A percentile compares a stretch with the other conserved stretches of the same genome.
Evolutionary conservation across 805 yeast species (phyloP).

Genomic region (Wickerhamiella kazuoi): DNA sequence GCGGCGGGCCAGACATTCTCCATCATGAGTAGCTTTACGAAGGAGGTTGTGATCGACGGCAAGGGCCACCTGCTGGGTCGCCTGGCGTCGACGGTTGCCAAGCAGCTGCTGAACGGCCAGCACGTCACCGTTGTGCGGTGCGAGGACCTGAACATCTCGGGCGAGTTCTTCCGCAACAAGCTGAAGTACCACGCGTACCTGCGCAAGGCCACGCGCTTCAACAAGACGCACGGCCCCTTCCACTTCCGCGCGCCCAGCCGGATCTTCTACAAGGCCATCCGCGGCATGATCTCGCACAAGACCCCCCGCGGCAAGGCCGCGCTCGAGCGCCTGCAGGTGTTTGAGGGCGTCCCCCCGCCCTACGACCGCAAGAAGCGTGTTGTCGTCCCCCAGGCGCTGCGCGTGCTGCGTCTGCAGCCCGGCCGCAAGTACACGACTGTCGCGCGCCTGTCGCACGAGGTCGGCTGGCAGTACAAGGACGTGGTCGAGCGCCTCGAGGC

Average conservation of each 20-base stretch:
- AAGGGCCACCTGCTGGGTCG: constrained; percentile 99
- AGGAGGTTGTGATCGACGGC: constrained; percentile 70
- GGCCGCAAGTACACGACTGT: constrained; percentile 99
- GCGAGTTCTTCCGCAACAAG: constrained; percentile 99
- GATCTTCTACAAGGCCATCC: constrained; percentile 97
- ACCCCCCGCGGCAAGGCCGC: constrained; percentile 99
- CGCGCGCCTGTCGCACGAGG: constrained; percentile 88
- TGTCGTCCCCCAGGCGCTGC: constrained; percentile 98
- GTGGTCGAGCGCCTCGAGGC: constrained; percentile 95
- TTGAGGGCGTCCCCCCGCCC: constrained; percentile 99
- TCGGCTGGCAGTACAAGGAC: constrained; percentile 99
- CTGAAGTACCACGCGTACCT: constrained; percentile 99
- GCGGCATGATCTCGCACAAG: constrained; percentile 99
- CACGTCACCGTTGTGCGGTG: constrained; percentile 93
- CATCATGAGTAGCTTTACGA: constrained; percentile 71
- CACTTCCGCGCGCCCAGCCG: constrained; percentile 99
- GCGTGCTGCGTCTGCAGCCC: constrained; percentile 97
- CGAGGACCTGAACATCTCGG: constrained; percentile 95
- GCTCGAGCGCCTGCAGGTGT: constrained; percentile 96
- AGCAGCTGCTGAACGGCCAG: constrained; percentile 97
- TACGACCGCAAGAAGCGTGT: constrained; percentile 99
- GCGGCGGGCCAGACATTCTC: background rate
- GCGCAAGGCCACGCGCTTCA: constrained; percentile 97
- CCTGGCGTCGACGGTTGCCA: constrained; percentile 96
- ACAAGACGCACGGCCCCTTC: constrained; percentile 99